A percentile compares a stretch with the other conserved stretches of the same genome.
phyloP scores from a whole-genome alignment of 1,284 basidiomycete species.

The Ceratobasidium sp. region DNA sequence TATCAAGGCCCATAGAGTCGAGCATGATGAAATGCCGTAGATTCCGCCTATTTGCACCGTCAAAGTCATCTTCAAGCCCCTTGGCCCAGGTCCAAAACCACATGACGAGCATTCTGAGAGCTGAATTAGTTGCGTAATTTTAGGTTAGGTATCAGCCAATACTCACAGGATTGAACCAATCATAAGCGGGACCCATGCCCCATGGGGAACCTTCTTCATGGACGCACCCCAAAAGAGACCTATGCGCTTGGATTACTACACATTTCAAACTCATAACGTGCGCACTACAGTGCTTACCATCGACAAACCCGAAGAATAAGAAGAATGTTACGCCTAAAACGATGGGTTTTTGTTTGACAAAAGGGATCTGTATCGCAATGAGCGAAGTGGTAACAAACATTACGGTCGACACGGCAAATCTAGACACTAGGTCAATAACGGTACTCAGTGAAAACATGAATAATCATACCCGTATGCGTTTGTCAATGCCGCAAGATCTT shows the following conservation, averaged over 20 bases:
- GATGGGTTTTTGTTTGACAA: constrained; percentile 59
- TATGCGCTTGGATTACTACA: constrained; percentile 29
- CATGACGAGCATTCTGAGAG: constrained; percentile 56
- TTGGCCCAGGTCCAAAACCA: constrained; percentile 69
- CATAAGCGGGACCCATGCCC: constrained; percentile 68
- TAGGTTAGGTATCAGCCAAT: constrained; percentile 7
- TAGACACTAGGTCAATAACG: constrained; percentile 47
- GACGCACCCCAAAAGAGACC: constrained; percentile 68
- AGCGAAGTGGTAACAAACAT: constrained; percentile 66
- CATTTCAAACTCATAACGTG: not conserved
- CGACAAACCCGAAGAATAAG: constrained; percentile 65
- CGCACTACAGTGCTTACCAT: constrained; percentile 48
- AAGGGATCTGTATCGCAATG: constrained; percentile 63
- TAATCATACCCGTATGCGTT: constrained; percentile 57
- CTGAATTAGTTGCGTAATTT: not conserved
- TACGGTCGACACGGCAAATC: constrained; percentile 67
- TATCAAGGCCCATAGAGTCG: constrained; percentile 34
- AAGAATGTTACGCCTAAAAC: constrained; percentile 59
- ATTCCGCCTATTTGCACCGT: constrained; percentile 61
- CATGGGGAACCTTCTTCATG: constrained; percentile 64
- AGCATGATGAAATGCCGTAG: constrained; percentile 58
- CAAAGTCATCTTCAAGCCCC: constrained; percentile 65
- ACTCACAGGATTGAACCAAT: constrained; percentile 60
- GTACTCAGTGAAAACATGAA: constrained; percentile 1
- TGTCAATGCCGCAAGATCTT: constrained; percentile 57